Percentiles rank a stretch among this genome's conserved stretches.
Evolutionary conservation across 2,329 filamentous ascomycete genomes (phyloP).

Genomic region (Orbilia ellipsospora): DNA sequence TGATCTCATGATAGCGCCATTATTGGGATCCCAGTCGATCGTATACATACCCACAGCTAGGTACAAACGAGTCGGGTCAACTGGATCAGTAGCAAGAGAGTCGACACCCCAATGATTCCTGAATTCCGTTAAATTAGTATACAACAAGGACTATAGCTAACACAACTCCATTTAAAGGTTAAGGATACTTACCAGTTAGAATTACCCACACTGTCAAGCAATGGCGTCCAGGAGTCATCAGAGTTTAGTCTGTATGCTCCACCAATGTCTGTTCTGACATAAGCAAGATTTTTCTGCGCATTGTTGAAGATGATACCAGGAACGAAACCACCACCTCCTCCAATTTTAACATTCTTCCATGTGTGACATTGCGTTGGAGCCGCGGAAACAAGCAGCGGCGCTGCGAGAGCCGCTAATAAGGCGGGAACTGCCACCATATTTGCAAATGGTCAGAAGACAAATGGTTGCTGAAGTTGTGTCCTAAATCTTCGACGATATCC

Average conservation of each 20-base stretch:
- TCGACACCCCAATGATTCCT: conserved; percentile 71
- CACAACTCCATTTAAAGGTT: background rate
- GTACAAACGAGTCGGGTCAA: conserved; percentile 68
- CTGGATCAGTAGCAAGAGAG: conserved; percentile 69
- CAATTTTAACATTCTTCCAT: conserved; percentile 68
- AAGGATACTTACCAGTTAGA: conserved; percentile 64
- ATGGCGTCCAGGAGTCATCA: conserved; percentile 69
- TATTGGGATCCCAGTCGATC: conserved; percentile 70
- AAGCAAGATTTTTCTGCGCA: conserved; percentile 66
- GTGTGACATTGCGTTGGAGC: conserved; percentile 59
- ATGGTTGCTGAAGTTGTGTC: too few species aligned
- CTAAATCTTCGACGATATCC: background rate
- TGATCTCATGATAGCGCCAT: conserved; percentile 69
- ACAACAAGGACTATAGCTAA: background rate
- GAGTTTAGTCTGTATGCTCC: conserved; percentile 69
- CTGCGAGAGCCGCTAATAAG: conserved; percentile 32
- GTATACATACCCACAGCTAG: conserved; percentile 71
- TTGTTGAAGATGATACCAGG: conserved; percentile 70
- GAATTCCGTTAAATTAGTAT: background rate
- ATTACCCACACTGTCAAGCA: conserved; percentile 67
- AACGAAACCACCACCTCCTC: conserved; percentile 70
- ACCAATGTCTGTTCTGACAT: conserved; percentile 70
- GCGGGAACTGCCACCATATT: conserved; percentile 41
- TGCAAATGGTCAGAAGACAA: conserved; percentile 10
- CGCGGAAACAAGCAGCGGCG: conserved; percentile 48